Evolutionary conservation across 352 stramenopile genomes (phyloP).

Genomic region (Sclerospora graminicola): DNA sequence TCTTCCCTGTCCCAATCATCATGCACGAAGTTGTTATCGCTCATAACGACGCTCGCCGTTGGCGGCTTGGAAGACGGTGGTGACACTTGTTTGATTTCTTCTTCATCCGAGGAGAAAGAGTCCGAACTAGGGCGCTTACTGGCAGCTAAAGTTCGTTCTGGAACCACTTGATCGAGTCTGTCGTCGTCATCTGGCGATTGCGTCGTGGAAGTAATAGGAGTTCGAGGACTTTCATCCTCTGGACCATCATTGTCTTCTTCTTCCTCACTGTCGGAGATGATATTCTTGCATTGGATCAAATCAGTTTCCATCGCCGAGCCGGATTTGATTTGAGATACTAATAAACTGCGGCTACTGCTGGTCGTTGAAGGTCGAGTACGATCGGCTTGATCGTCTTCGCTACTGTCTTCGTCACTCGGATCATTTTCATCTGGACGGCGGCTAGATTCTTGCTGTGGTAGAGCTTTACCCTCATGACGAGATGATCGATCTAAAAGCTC

Average conservation of each 20-base stretch:
- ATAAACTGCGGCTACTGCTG: constrained; percentile 22
- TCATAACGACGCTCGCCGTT: too few species aligned
- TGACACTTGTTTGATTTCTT: too few species aligned
- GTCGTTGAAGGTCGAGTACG: constrained; percentile 22
- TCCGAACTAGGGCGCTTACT: too few species aligned
- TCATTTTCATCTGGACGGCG: constrained; percentile 7
- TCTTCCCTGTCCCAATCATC: constrained; percentile 66
- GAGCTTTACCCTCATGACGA: too few species aligned
- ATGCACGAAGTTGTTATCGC: constrained; percentile 72
- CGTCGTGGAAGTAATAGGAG: constrained; percentile 9
- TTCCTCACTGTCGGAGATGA: constrained; percentile 25
- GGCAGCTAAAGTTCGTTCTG: too few species aligned
- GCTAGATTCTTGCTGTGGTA: too few species aligned
- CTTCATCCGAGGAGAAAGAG: constrained; percentile 60
- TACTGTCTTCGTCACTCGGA: constrained; percentile 18
- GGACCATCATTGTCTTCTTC: constrained; percentile 22
- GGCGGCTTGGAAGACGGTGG: too few species aligned
- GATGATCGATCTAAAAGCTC: too few species aligned
- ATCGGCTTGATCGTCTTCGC: constrained; percentile 17
- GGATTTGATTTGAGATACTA: constrained; percentile 57
- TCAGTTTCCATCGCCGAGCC: constrained; percentile 13
- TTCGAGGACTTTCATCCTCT: constrained; percentile 32
- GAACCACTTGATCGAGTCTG: neutral
- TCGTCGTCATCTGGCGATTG: constrained; percentile 9
- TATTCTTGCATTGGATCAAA: constrained; percentile 4